These are phyloP conservation scores for Plasmodium berghei DNA, from an alignment of 169 alveolate genomes.

Conservation along the genomic window DNA sequence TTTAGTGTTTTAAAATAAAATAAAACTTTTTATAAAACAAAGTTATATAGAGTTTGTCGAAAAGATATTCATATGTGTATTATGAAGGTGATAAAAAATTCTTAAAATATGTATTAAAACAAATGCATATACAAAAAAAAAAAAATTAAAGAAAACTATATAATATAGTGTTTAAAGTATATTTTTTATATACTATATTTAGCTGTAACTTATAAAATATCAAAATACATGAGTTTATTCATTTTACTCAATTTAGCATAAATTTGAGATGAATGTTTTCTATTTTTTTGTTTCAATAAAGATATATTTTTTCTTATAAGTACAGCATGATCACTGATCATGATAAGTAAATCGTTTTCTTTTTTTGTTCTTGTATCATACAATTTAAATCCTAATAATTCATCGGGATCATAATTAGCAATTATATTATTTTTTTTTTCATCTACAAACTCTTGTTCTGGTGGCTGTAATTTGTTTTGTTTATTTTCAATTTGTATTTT, in stretches of 20 bases:
- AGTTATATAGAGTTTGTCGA: too few relatives aligned
- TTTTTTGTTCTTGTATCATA: slow-evolving; percentile 47
- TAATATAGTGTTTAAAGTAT: too few relatives aligned
- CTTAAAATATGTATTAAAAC: too few relatives aligned
- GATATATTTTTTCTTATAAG: slow-evolving; percentile 74
- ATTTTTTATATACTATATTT: too few relatives aligned
- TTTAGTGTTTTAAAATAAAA: too few relatives aligned
- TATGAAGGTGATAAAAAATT: too few relatives aligned
- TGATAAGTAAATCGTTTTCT: slow-evolving; percentile 60
- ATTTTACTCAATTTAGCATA: slow-evolving; percentile 67
- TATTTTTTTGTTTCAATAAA: slow-evolving; percentile 51
- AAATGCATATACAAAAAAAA: too few relatives aligned
- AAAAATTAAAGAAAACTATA: too few relatives aligned
- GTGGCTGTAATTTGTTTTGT: neutral
- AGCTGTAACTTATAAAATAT: slow-evolving; percentile 17
- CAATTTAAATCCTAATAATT: slow-evolving; percentile 61
- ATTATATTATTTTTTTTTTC: neutral
- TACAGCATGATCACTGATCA: slow-evolving; percentile 75
- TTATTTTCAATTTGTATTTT: neutral
- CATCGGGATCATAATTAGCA: slow-evolving; percentile 17
- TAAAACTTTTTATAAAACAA: too few relatives aligned
- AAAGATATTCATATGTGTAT: too few relatives aligned
- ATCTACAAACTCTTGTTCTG: neutral
- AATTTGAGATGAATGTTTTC: slow-evolving; percentile 72
- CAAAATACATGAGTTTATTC: slow-evolving; percentile 61